A percentile compares a stretch with the other conserved stretches of the same genome.
These are phyloP conservation scores for Golubevia pallescens DNA, from an alignment of 1,284 basidiomycete species.

Conservation along the genomic window DNA sequence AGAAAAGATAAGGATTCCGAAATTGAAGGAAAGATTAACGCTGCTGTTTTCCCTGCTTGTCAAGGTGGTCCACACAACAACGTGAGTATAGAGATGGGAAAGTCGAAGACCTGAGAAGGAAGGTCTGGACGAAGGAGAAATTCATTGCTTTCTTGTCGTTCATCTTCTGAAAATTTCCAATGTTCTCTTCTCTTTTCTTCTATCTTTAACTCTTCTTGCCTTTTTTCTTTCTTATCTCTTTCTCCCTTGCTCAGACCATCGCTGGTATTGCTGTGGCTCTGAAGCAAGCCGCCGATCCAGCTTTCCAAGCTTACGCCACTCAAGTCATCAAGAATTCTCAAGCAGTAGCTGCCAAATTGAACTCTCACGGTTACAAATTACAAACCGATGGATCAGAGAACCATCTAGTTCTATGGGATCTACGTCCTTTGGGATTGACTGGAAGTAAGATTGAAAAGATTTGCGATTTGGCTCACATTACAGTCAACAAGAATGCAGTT, in stretches of 20 bases:
- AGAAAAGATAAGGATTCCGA: constrained; percentile 86
- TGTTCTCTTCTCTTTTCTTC: too few species aligned
- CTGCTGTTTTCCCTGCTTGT: constrained; percentile 99
- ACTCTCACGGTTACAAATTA: constrained; percentile 74
- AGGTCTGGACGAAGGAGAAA: too few species aligned
- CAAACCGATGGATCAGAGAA: constrained; percentile 97
- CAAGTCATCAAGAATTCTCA: constrained; percentile 78
- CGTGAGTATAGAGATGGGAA: constrained; percentile 67
- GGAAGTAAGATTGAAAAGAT: constrained; percentile 99
- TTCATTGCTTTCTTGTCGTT: too few species aligned
- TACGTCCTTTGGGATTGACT: constrained; percentile 91
- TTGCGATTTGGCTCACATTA: constrained; percentile 91
- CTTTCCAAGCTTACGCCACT: constrained; percentile 90
- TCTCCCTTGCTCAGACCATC: constrained; percentile 71
- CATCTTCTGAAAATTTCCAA: too few species aligned
- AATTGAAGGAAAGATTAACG: constrained; percentile 93
- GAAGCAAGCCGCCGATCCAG: constrained; percentile 87
- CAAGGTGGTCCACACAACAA: constrained; percentile 99
- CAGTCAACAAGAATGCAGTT: constrained; percentile 64
- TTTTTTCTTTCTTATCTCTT: too few species aligned
- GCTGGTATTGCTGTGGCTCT: constrained; percentile 95
- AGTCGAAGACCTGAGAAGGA: too few species aligned
- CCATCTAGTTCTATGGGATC: constrained; percentile 97
- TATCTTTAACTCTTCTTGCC: too few species aligned
- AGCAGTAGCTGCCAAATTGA: constrained; percentile 55